Percentiles rank a stretch among this genome's conserved stretches.
phyloP scores from a whole-genome alignment of 208 protist species.

The Leishmania aethiopica region DNA sequence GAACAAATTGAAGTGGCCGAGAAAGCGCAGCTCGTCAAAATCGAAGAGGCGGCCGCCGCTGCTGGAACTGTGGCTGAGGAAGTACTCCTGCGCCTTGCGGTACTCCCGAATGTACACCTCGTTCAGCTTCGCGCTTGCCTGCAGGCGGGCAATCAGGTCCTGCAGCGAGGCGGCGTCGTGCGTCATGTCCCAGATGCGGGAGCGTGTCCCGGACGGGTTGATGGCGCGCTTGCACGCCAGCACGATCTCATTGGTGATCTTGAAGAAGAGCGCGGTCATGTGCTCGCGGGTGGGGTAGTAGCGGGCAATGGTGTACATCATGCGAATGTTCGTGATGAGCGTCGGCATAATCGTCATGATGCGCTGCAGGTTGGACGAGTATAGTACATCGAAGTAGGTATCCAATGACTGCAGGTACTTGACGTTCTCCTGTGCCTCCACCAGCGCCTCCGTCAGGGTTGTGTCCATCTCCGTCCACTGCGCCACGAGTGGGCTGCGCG shows the following conservation, averaged over 20 bases:
- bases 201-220: slow-evolving; percentile 82
- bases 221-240: slow-evolving; percentile 93
- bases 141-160: slow-evolving; percentile 81
- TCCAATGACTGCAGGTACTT: slow-evolving; percentile 97
- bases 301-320: slow-evolving; percentile 97
- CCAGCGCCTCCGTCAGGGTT: slow-evolving; percentile 93
- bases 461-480: slow-evolving; percentile 93
- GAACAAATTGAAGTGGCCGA: slow-evolving; percentile 98
- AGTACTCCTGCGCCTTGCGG: slow-evolving; percentile 87
- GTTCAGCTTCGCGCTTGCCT: slow-evolving; percentile 92
- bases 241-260: slow-evolving; percentile 98
- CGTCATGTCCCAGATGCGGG: slow-evolving; percentile 94
- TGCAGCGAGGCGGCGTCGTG: slow-evolving; percentile 70
- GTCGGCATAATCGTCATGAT: slow-evolving; percentile 95
- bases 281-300: slow-evolving; percentile 95
- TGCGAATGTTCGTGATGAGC: slow-evolving; percentile 96
- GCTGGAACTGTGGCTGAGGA: slow-evolving; percentile 65
- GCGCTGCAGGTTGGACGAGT: slow-evolving; percentile 87
- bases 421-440: slow-evolving; percentile 98
- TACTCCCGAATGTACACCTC: slow-evolving; percentile 95
- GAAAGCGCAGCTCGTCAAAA: slow-evolving; percentile 96
- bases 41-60: slow-evolving; percentile 77
- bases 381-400: slow-evolving; percentile 97
- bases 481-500: slow-evolving; percentile 75
- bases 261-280: slow-evolving; percentile 97